Evolutionary conservation across 2,329 filamentous ascomycete species (phyloP).

Genomic region (Colletotrichum zoysiae): DNA sequence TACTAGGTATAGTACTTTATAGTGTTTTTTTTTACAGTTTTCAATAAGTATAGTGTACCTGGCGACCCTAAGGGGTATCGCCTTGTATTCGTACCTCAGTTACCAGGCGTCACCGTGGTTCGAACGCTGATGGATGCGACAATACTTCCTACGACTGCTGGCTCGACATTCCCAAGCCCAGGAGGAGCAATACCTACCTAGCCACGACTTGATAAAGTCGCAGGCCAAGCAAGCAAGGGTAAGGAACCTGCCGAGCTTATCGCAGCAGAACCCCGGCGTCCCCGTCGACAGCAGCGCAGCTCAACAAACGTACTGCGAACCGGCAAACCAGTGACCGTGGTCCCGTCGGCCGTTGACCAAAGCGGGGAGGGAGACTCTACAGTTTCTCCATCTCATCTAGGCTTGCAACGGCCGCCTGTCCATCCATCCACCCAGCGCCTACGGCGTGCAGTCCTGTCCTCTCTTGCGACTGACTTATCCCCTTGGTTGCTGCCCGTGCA

Average conservation of each 20-base stretch:
- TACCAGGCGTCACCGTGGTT: slow-evolving; percentile 10
- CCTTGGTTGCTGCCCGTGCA: slow-evolving; percentile 23
- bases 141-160: slow-evolving; percentile 6
- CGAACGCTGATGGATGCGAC: not conserved
- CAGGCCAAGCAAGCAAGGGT: not conserved
- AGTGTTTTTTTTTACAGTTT: too few species aligned
- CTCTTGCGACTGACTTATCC: not conserved
- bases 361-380: slow-evolving; percentile 12
- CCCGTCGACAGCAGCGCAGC: not conserved
- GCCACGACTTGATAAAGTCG: not conserved
- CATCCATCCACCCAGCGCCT: slow-evolving; percentile 4
- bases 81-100: too few species aligned
- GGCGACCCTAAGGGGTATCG: too few species aligned
- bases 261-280: not conserved
- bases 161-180: not conserved
- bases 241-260: not conserved
- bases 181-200: not conserved
- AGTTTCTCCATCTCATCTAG: slow-evolving; percentile 22
- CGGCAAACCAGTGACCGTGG: not conserved
- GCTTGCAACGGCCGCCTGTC: slow-evolving; percentile 13
- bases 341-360: slow-evolving; percentile 6
- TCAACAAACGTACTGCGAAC: not conserved
- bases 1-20: too few species aligned
- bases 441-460: slow-evolving; percentile 11
- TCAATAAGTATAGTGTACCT: too few species aligned